These are phyloP conservation scores for Corynespora cassiicola DNA, from an alignment of 2,329 filamentous ascomycete species.

Conservation along the genomic window DNA sequence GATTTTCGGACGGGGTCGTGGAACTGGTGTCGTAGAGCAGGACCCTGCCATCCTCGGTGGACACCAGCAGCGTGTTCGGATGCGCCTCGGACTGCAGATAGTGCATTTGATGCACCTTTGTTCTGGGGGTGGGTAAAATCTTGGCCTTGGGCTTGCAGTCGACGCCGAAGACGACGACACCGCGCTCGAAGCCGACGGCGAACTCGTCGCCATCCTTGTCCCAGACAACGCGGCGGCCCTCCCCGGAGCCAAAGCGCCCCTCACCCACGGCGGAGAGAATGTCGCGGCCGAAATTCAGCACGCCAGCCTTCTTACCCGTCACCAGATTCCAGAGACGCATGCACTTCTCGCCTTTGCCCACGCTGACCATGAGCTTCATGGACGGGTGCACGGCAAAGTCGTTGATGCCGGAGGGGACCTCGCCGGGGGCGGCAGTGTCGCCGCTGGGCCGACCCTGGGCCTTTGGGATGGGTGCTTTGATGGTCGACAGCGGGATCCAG, in stretches of 20 bases:
- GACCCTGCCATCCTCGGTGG: conserved; percentile 89
- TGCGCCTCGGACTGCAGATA: conserved; percentile 67
- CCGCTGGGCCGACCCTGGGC: conserved; percentile 81
- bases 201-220: conserved; percentile 80
- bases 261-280: conserved; percentile 79
- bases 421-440: conserved; percentile 84
- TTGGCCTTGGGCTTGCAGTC: conserved; percentile 82
- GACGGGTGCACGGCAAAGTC: conserved; percentile 95
- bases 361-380: conserved; percentile 95
- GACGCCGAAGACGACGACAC: conserved; percentile 84
- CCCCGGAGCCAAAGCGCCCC: conserved; percentile 76
- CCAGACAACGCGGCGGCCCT: conserved; percentile 85
- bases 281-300: conserved; percentile 80
- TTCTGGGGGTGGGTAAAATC: conserved; percentile 70
- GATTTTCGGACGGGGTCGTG: conserved; percentile 51
- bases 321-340: conserved; percentile 98
- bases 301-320: conserved; percentile 93
- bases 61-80: conserved; percentile 71
- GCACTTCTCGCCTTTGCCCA: conserved; percentile 85
- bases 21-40: conserved; percentile 78
- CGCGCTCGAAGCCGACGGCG: conserved; percentile 86
- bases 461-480: conserved; percentile 88
- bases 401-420: conserved; percentile 86
- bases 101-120: conserved; percentile 82
- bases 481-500: conserved; percentile 84